These are phyloP conservation scores for Leccinum sublutescens DNA, from an alignment of 768 basidiomycete species.

Conservation along the genomic window DNA sequence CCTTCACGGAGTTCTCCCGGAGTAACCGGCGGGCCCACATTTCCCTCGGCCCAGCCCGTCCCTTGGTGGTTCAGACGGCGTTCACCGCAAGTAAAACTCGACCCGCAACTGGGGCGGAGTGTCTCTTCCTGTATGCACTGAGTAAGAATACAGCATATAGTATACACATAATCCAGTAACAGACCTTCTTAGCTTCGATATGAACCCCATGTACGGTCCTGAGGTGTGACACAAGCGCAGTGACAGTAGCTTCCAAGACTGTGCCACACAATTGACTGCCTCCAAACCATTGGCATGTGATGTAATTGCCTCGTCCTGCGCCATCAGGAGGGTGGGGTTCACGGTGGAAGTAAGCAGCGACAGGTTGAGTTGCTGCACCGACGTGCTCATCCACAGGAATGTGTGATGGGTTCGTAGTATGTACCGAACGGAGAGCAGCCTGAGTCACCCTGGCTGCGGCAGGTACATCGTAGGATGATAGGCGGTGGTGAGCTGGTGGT, in stretches of 20 bases:
- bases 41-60: background rate
- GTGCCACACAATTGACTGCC: background rate
- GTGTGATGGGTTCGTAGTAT: background rate
- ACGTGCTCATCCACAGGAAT: background rate
- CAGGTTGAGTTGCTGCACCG: background rate
- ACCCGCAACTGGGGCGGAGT: background rate
- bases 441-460: background rate
- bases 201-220: background rate
- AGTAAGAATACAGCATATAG: background rate
- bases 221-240: background rate
- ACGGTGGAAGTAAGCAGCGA: background rate
- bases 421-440: background rate
- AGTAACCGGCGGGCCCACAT: no score
- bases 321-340: background rate
- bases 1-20: background rate
- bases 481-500: background rate
- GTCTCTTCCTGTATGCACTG: background rate
- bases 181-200: background rate
- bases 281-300: background rate
- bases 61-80: background rate
- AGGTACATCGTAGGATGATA: background rate
- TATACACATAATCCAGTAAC: background rate
- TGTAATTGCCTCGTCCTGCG: background rate
- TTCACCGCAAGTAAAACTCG: background rate
- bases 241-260: background rate